Percentiles rank a stretch among this genome's conserved stretches.
phyloP scores from a whole-genome alignment of 2,329 filamentous ascomycete species.

The Teratosphaeria viscida region DNA sequence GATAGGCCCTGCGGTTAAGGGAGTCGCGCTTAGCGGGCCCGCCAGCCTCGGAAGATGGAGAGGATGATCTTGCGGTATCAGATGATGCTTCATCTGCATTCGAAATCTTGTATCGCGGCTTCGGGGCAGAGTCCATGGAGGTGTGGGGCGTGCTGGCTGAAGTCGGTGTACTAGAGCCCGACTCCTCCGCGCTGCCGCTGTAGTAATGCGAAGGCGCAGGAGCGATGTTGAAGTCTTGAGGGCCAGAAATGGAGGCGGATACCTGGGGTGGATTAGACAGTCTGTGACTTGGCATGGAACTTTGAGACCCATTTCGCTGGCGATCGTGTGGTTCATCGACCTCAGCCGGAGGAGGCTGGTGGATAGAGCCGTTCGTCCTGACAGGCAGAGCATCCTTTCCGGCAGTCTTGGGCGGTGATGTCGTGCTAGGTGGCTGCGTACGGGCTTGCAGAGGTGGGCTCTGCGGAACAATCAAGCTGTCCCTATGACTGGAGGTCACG shows the following conservation, averaged over 20 bases:
- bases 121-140: conserved; percentile 1
- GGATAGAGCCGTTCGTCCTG: conserved; percentile 17
- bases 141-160: conserved; percentile 6
- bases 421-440: conserved; percentile 3
- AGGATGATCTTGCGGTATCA: not conserved
- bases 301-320: conserved; percentile 8
- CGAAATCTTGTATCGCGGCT: conserved; percentile 2
- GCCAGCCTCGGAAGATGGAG: conserved; percentile 7
- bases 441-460: conserved; percentile 29
- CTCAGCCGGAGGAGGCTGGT: conserved; percentile 22
- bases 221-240: conserved; percentile 14
- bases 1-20: conserved; percentile 41
- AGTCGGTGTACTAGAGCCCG: conserved; percentile 7
- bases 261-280: conserved; percentile 10
- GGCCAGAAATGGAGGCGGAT: conserved; percentile 19
- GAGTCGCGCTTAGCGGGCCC: conserved; percentile 55
- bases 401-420: conserved; percentile 8
- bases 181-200: conserved; percentile 13
- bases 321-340: conserved; percentile 4
- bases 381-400: not conserved
- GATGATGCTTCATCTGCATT: conserved; percentile 2
- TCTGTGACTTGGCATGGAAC: conserved; percentile 12
- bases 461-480: conserved; percentile 67
- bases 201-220: conserved; percentile 15
- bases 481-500: conserved; percentile 32